These are phyloP conservation scores for Luvunga scandens DNA, from an alignment of 345 rosid species.

Conservation along the genomic window DNA sequence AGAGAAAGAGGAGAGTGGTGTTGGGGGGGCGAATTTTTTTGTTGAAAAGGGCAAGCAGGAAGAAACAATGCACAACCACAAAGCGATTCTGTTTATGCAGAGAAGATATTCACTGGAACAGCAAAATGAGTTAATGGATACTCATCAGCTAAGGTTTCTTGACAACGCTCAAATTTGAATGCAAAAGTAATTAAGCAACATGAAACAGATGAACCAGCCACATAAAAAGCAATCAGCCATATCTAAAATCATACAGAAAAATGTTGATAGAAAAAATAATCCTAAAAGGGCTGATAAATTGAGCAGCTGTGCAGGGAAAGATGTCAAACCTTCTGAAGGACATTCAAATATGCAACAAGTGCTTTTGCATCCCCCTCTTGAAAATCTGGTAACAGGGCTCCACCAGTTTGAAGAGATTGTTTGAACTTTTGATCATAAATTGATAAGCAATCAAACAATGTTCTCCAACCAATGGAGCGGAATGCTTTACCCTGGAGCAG, in stretches of 20 bases:
- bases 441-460: conserved; percentile 82
- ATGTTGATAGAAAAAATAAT: background rate
- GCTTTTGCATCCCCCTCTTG: conserved; percentile 96
- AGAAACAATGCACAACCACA: background rate
- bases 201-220: background rate
- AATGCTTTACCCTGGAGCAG: conserved; percentile 84
- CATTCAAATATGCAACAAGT: conserved; percentile 91
- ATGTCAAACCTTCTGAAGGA: conserved; percentile 78
- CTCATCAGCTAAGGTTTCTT: background rate
- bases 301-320: background rate
- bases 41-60: background rate
- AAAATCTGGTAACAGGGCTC: conserved; percentile 85
- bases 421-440: conserved; percentile 89
- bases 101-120: background rate
- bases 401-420: conserved; percentile 81
- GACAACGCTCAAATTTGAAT: background rate
- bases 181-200: background rate
- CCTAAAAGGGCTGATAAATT: background rate
- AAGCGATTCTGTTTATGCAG: background rate
- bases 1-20: background rate
- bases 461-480: conserved; percentile 90
- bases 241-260: background rate
- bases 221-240: conserved; percentile 1
- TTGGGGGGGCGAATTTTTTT: too few species aligned
- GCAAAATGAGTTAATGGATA: background rate